Conservation (phyloP, 2,329 filamentous ascomycete species). For the Microdochium bolleyi region DNA sequence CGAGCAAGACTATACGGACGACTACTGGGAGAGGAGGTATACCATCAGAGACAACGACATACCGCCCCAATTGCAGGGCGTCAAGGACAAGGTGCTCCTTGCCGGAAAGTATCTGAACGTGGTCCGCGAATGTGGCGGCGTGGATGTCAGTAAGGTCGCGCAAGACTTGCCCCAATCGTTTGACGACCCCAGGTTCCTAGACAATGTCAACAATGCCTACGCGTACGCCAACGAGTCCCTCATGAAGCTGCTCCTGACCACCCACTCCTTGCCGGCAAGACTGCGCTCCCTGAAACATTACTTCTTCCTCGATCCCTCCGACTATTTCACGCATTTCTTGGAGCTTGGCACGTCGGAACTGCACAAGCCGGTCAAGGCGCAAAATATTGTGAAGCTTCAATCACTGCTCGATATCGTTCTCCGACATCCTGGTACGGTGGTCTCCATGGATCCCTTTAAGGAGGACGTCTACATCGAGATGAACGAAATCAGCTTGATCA, state of each 20-base stretch:
- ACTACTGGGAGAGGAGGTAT: constrained; percentile 98
- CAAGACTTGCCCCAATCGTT: constrained; percentile 86
- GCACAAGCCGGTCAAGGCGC: constrained; percentile 77
- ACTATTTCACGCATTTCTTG: constrained; percentile 97
- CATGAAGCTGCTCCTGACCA: constrained; percentile 82
- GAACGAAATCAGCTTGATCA: constrained; percentile 89
- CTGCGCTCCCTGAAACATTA: constrained; percentile 94
- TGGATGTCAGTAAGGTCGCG: constrained; percentile 84
- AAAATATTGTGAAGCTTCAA: constrained; percentile 90
- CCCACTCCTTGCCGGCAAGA: constrained; percentile 80
- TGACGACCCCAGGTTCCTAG: constrained; percentile 83
- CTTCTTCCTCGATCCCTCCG: constrained; percentile 95
- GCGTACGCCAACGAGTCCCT: constrained; percentile 92
- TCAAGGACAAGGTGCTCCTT: constrained; percentile 90
- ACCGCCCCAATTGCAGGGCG: constrained; percentile 80
- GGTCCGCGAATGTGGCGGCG: constrained; percentile 91
- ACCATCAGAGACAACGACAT: constrained; percentile 88
- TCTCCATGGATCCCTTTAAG: constrained; percentile 92
- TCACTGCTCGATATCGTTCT: constrained; percentile 92
- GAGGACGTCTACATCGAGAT: constrained; percentile 97
- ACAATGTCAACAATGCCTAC: constrained; percentile 94
- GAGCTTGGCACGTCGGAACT: constrained; percentile 86
- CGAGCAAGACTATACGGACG: constrained; percentile 95
- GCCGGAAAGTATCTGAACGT: constrained; percentile 98
- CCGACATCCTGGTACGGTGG: constrained; percentile 90